phyloP scores from a whole-genome alignment of 495 filamentous ascomycete species.

The Platismatia glauca region DNA sequence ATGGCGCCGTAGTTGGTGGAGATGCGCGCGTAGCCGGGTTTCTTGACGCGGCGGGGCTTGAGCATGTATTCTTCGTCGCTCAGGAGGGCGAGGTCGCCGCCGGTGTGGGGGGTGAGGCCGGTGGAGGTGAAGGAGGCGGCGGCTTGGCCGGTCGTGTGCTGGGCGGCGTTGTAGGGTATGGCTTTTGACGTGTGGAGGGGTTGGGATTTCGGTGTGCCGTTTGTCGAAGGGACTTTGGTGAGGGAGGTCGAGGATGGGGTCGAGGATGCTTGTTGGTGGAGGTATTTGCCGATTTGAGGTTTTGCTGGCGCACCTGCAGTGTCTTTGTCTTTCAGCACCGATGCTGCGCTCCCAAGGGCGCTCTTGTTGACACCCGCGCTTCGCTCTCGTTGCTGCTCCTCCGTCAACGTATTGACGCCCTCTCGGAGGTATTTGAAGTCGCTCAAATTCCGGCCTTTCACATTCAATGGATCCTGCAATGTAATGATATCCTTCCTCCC shows the following conservation, averaged over 20 bases:
- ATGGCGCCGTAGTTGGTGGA: slow-evolving; percentile 72
- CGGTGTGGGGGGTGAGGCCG: slow-evolving; percentile 84
- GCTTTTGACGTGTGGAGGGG: slow-evolving; percentile 29
- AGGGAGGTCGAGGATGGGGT: slow-evolving; percentile 4
- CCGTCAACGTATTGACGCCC: slow-evolving; percentile 59
- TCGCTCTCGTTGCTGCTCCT: slow-evolving; percentile 51
- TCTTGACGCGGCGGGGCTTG: slow-evolving; percentile 75
- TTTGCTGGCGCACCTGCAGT: slow-evolving; percentile 31
- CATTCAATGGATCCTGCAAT: slow-evolving; percentile 90
- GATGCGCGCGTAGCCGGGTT: slow-evolving; percentile 84
- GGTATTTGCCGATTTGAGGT: slow-evolving; percentile 21
- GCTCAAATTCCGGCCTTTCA: slow-evolving; percentile 72
- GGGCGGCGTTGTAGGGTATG: slow-evolving; percentile 72
- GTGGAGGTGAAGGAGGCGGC: slow-evolving; percentile 94
- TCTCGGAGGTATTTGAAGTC: slow-evolving; percentile 86
- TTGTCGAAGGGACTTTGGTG: slow-evolving; percentile 17
- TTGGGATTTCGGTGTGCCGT: slow-evolving; percentile 18
- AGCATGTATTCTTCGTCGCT: slow-evolving; percentile 95
- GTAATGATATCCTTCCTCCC: slow-evolving; percentile 89
- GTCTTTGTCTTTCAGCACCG: slow-evolving; percentile 86
- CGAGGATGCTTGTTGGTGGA: slow-evolving; percentile 25
- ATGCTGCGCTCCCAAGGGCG: slow-evolving; percentile 72
- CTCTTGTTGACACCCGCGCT: slow-evolving; percentile 60
- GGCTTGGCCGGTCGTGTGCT: slow-evolving; percentile 82
- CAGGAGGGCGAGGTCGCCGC: slow-evolving; percentile 70